phyloP scores from a whole-genome alignment of 202 grass and related monocot genomes.

The Alloteropsis angusta region DNA sequence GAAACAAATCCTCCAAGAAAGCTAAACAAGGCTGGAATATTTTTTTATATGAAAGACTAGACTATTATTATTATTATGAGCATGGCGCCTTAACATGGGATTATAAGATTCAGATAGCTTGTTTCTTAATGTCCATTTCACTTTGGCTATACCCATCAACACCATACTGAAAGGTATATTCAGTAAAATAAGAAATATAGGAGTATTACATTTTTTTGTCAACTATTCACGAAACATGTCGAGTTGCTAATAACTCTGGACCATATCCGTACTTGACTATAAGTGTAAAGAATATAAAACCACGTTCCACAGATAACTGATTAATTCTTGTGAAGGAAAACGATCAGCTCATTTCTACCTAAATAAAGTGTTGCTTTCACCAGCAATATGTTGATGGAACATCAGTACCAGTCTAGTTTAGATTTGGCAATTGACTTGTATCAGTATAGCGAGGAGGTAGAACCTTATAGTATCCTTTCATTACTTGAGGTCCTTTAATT shows the following conservation, averaged over 20 bases:
- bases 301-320: not conserved
- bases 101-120: not conserved
- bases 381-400: conserved; percentile 11
- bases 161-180: not conserved
- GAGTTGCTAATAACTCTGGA: not conserved
- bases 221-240: not conserved
- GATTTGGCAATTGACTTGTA: not conserved
- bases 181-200: not conserved
- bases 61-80: not conserved
- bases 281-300: not conserved
- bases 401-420: not conserved
- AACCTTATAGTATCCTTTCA: conserved; percentile 99
- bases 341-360: not conserved
- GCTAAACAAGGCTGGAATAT: not conserved
- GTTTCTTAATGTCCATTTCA: not conserved
- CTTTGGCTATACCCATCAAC: not conserved
- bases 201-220: not conserved
- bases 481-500: conserved; percentile 79
- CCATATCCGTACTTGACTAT: not conserved
- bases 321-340: conserved; percentile 1
- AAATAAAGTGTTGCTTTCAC: not conserved
- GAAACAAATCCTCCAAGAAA: not conserved
- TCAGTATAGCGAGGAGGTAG: conserved; percentile 1
- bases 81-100: not conserved
- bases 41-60: no score